Conservation (phyloP, 2,329 filamentous ascomycete genomes). For the Arthrobotrys megalospora region DNA sequence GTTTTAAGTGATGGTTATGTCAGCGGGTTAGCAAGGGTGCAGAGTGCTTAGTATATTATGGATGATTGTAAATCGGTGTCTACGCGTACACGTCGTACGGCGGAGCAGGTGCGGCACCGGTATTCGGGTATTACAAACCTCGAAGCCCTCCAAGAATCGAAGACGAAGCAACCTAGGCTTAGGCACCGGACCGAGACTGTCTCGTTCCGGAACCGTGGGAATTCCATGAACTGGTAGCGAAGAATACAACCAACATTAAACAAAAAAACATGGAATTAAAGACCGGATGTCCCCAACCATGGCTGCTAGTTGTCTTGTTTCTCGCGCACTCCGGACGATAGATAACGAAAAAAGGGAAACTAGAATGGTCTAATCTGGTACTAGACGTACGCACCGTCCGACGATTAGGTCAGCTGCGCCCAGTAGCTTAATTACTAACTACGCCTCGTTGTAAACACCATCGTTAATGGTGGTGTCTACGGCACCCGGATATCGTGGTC, state of each 20-base stretch:
- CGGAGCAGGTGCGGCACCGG: no score
- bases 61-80: no score
- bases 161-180: background rate
- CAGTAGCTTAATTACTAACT: background rate
- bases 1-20: background rate
- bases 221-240: constrained; percentile 9
- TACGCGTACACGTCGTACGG: no score
- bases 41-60: no score
- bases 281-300: background rate
- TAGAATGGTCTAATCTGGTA: background rate
- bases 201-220: constrained; percentile 26
- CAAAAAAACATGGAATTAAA: background rate
- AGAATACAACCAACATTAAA: background rate
- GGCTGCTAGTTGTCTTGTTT: constrained; percentile 20
- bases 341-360: background rate
- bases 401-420: background rate
- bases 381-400: no score
- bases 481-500: background rate
- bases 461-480: background rate
- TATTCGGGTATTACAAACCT: no score
- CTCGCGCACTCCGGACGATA: constrained; percentile 5
- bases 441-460: background rate
- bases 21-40: no score
- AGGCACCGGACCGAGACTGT: constrained; percentile 11
- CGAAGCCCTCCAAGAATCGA: background rate